Percentiles rank a stretch among this genome's conserved stretches.
These are phyloP conservation scores for Hura crepitans DNA, from an alignment of 441 rosid species.

Conservation along the genomic window DNA sequence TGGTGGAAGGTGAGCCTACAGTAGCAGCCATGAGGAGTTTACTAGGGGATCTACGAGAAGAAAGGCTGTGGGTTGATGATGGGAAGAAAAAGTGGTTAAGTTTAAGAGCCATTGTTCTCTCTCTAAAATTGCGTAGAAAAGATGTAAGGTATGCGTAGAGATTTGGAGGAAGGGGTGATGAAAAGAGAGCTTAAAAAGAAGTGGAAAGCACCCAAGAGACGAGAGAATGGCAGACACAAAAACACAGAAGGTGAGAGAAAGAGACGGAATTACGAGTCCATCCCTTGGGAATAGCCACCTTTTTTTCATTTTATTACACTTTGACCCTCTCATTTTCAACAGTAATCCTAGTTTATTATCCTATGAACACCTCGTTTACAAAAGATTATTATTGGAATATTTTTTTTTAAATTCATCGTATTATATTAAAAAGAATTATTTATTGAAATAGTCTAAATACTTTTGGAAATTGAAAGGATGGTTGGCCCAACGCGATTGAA, in stretches of 20 bases:
- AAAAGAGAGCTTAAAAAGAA: neutral
- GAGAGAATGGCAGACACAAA: neutral
- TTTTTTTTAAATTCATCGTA: too few species aligned
- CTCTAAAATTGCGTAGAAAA: neutral
- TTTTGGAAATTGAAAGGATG: too few species aligned
- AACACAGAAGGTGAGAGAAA: neutral
- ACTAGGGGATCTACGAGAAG: neutral
- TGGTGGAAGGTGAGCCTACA: neutral
- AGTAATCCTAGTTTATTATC: too few species aligned
- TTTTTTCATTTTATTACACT: neutral
- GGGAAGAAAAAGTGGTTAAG: constrained; percentile 1
- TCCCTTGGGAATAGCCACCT: neutral
- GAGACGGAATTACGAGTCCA: neutral
- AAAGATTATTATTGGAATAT: too few species aligned
- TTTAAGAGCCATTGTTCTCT: constrained; percentile 15
- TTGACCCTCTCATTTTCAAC: neutral
- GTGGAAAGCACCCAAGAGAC: neutral
- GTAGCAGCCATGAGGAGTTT: constrained; percentile 3
- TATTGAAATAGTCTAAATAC: too few species aligned
- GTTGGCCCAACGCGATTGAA: too few species aligned
- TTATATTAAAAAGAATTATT: too few species aligned
- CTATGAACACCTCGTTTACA: too few species aligned
- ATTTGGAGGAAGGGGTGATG: neutral
- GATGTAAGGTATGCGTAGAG: neutral
- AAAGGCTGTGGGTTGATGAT: neutral